Percentiles rank a stretch among this genome's conserved stretches.
Evolutionary conservation across 2,329 filamentous ascomycete genomes (phyloP).

Genomic region (Fusarium pilosicola): DNA sequence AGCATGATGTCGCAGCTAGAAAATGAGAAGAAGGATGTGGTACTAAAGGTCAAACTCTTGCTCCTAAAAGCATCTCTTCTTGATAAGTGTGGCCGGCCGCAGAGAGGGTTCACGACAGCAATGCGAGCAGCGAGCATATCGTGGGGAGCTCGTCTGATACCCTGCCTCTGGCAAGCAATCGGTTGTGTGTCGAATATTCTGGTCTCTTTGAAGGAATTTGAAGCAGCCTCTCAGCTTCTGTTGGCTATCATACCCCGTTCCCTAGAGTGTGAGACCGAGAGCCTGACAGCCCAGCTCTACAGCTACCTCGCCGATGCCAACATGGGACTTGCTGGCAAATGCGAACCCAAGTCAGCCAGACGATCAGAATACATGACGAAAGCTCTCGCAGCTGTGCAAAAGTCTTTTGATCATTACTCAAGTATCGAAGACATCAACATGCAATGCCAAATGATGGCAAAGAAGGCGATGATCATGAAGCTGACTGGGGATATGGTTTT

Average conservation of each 20-base stretch:
- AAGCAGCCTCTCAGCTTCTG: conserved; percentile 71
- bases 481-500: conserved; percentile 70
- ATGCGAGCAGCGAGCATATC: conserved; percentile 80
- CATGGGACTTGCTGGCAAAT: conserved; percentile 77
- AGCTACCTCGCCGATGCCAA: conserved; percentile 78
- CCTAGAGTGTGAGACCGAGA: conserved; percentile 74
- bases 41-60: conserved; percentile 76
- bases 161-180: conserved; percentile 77
- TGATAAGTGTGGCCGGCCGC: conserved; percentile 72
- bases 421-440: conserved; percentile 71
- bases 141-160: conserved; percentile 74
- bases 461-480: conserved; percentile 82
- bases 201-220: conserved; percentile 75
- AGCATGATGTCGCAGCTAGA: conserved; percentile 53
- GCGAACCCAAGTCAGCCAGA: conserved; percentile 53
- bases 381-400: conserved; percentile 70
- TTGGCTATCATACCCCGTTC: conserved; percentile 78
- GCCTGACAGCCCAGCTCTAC: conserved; percentile 73
- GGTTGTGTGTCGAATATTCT: conserved; percentile 75
- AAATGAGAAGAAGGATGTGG: conserved; percentile 63
- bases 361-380: conserved; percentile 67
- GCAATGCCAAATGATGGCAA: conserved; percentile 82
- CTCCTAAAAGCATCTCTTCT: conserved; percentile 78
- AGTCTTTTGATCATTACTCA: conserved; percentile 71
- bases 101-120: conserved; percentile 80